Conservation (phyloP, 2,329 filamentous ascomycete species). For the Penicillium sp. region DNA sequence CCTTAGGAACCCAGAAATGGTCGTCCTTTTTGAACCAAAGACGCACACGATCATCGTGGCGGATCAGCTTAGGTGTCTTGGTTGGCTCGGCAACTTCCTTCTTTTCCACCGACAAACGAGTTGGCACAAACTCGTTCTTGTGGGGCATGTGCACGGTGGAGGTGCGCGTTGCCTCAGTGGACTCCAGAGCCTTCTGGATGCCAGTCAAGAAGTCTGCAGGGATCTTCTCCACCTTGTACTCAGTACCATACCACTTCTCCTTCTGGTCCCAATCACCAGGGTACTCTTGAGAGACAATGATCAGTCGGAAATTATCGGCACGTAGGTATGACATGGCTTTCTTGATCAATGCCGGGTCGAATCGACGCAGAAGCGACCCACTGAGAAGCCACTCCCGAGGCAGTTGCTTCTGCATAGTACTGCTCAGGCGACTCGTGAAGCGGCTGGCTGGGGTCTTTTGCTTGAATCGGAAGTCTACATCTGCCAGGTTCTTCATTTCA, state of each 20-base stretch:
- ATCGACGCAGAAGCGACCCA: constrained; percentile 73
- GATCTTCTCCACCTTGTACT: constrained; percentile 82
- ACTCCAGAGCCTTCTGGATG: constrained; percentile 63
- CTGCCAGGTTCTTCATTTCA: constrained; percentile 84
- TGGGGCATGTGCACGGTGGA: constrained; percentile 80
- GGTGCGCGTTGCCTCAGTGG: constrained; percentile 59
- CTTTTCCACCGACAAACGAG: constrained; percentile 89
- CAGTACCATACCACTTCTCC: constrained; percentile 97
- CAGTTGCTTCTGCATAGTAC: constrained; percentile 86
- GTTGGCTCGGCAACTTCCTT: constrained; percentile 78
- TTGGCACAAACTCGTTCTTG: constrained; percentile 94
- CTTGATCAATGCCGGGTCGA: constrained; percentile 74
- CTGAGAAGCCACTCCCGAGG: constrained; percentile 87
- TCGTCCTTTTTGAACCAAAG: constrained; percentile 99
- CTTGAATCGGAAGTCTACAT: constrained; percentile 92
- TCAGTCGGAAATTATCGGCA: constrained; percentile 86
- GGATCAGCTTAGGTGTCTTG: constrained; percentile 74
- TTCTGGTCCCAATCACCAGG: constrained; percentile 82
- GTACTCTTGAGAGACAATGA: constrained; percentile 76
- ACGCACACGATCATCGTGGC: constrained; percentile 75
- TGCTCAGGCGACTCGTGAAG: constrained; percentile 81
- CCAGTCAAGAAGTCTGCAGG: constrained; percentile 71
- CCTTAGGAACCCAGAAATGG: constrained; percentile 96
- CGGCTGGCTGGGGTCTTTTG: constrained; percentile 87
- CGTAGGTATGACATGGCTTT: constrained; percentile 71